Percentiles rank a stretch among this genome's conserved stretches.
phyloP scores from a whole-genome alignment of 257 asterid genomes.

The Orobanche coerulescens region DNA sequence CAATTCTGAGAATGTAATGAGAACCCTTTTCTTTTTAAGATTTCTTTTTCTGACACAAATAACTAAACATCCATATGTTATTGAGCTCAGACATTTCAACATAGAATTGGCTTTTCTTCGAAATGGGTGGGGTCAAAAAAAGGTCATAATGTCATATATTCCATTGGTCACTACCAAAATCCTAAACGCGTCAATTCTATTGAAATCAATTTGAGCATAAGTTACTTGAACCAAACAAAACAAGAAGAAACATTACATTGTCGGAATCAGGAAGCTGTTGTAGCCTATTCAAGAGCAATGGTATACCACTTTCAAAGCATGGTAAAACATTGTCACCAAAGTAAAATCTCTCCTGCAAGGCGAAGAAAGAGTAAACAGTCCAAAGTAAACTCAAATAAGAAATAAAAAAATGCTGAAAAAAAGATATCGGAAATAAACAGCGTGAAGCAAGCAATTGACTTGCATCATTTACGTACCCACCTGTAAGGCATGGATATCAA shows the following conservation, averaged over 20 bases:
- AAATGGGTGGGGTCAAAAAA: background rate
- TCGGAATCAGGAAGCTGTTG: slow-evolving; percentile 95
- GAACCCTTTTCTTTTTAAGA: no score
- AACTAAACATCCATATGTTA: background rate
- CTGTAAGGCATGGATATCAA: slow-evolving; percentile 99
- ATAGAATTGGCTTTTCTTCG: background rate
- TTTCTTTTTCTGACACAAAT: background rate
- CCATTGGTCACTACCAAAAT: background rate
- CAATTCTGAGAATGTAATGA: no score
- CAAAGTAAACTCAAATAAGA: slow-evolving; percentile 9
- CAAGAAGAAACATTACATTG: slow-evolving; percentile 47
- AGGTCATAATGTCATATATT: background rate
- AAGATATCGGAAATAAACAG: slow-evolving; percentile 1
- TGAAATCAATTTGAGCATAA: background rate
- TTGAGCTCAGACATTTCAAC: background rate
- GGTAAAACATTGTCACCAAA: slow-evolving; percentile 91
- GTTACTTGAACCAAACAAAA: background rate
- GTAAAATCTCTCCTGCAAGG: slow-evolving; percentile 86
- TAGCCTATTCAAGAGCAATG: slow-evolving; percentile 76
- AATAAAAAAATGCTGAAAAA: background rate
- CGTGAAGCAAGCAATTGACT: slow-evolving; percentile 4
- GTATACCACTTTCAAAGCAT: slow-evolving; percentile 96
- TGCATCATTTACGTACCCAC: slow-evolving; percentile 27
- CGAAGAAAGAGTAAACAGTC: slow-evolving; percentile 1
- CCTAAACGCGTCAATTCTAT: background rate